Evolutionary conservation across 1,139 yeast genomes (phyloP).

Genomic region (Debaryomyces udenii): DNA sequence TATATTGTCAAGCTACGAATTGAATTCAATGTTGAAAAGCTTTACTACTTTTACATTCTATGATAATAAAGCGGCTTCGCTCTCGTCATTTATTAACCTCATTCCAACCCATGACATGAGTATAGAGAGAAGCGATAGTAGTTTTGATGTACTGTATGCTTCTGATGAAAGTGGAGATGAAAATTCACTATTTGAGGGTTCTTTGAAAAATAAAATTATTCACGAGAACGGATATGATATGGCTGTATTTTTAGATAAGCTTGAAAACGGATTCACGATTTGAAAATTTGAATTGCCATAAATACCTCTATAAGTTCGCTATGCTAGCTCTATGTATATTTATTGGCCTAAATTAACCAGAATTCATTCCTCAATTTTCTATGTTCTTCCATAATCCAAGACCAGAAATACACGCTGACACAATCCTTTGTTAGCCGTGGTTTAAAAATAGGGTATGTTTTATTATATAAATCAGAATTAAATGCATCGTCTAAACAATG

Average conservation of each 20-base stretch:
- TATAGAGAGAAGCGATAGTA: constrained; percentile 15
- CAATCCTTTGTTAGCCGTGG: constrained; percentile 39
- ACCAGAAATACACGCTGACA: constrained; percentile 37
- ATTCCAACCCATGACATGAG: constrained; percentile 16
- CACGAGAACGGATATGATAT: constrained; percentile 32
- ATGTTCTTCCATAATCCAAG: constrained; percentile 27
- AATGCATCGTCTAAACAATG: constrained; percentile 25
- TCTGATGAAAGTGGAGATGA: constrained; percentile 24
- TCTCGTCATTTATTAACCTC: constrained; percentile 10
- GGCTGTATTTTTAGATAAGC: constrained; percentile 24
- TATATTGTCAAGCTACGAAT: constrained; percentile 13
- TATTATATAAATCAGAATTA: constrained; percentile 19
- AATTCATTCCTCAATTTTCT: constrained; percentile 4
- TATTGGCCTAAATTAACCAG: background rate
- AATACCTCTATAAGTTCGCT: background rate
- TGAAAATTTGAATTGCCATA: constrained; percentile 9
- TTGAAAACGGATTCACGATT: constrained; percentile 28
- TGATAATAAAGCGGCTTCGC: background rate
- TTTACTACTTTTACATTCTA: constrained; percentile 1
- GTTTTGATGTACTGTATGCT: constrained; percentile 14
- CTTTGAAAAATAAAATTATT: constrained; percentile 24
- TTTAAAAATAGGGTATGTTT: constrained; percentile 26
- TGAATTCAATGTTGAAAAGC: constrained; percentile 3
- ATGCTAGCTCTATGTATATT: no score
- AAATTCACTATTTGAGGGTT: constrained; percentile 29